These are phyloP conservation scores for Rhodotorula kratochvilovae DNA, from an alignment of 768 basidiomycete genomes.

Conservation along the genomic window DNA sequence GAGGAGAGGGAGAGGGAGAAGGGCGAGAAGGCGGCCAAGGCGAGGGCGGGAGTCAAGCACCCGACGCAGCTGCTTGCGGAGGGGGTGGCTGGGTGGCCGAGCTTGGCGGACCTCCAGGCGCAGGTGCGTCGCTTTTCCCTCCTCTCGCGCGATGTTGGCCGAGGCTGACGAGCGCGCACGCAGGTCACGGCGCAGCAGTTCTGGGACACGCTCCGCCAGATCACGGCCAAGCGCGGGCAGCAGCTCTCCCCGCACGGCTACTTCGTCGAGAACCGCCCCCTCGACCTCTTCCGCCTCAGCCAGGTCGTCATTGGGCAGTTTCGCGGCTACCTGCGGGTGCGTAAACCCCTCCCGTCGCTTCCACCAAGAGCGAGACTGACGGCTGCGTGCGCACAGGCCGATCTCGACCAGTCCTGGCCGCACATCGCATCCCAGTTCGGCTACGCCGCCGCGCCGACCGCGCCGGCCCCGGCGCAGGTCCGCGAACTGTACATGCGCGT, in stretches of 20 bases:
- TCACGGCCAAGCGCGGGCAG: constrained; percentile 2
- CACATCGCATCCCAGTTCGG: background rate
- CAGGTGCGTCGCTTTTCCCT: background rate
- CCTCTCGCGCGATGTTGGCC: too few relatives aligned
- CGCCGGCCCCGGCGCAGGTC: background rate
- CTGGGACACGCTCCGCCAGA: background rate
- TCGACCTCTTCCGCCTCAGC: constrained; percentile 22
- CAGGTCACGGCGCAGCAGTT: constrained; percentile 17
- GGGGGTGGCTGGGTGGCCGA: background rate
- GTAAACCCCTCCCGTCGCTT: too few relatives aligned
- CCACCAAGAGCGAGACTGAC: background rate
- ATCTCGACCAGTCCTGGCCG: constrained; percentile 9
- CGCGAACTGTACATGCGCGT: constrained; percentile 21
- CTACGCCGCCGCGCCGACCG: background rate
- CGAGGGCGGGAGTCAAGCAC: background rate
- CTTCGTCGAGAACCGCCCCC: background rate
- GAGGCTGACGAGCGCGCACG: background rate
- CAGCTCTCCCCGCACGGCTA: background rate
- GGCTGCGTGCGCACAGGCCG: background rate
- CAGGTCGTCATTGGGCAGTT: constrained; percentile 14
- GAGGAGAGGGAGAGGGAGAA: background rate
- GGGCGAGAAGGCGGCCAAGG: too few relatives aligned
- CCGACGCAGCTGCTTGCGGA: constrained; percentile 8
- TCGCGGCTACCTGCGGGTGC: constrained; percentile 17
- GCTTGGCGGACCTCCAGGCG: background rate